Percentiles rank a stretch among this genome's conserved stretches.
These are phyloP conservation scores for Eucalyptus rudis DNA, from an alignment of 345 rosid genomes.

Conservation along the genomic window DNA sequence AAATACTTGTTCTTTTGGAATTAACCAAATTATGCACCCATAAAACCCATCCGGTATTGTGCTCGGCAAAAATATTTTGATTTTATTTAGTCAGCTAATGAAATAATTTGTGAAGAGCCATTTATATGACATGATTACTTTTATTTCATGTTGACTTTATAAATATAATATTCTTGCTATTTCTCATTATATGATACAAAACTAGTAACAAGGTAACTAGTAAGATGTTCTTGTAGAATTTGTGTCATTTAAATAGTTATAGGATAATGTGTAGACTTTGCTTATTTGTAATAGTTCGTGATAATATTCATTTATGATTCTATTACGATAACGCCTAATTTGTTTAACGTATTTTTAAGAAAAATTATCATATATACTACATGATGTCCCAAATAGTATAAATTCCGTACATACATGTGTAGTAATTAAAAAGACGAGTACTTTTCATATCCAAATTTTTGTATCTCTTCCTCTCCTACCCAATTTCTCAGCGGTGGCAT, in stretches of 20 bases:
- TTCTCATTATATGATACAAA: background rate
- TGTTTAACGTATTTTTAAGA: background rate
- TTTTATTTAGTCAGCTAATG: background rate
- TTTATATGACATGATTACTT: background rate
- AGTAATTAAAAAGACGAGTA: too few species aligned
- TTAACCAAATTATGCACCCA: background rate
- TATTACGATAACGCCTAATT: rapidly evolving
- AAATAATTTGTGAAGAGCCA: background rate
- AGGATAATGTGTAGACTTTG: background rate
- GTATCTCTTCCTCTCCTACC: background rate
- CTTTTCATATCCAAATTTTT: background rate
- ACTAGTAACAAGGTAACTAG: background rate
- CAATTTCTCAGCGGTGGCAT: background rate
- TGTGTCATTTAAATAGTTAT: background rate
- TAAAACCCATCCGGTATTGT: background rate
- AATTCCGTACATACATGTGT: too few species aligned
- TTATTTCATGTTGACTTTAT: background rate
- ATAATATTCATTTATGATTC: background rate
- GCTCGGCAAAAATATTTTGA: too few species aligned
- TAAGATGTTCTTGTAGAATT: background rate
- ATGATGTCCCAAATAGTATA: background rate
- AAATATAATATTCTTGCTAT: too few species aligned
- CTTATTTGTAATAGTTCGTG: background rate
- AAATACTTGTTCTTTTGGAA: background rate
- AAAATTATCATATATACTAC: rapidly evolving